phyloP scores from a whole-genome alignment of 257 asterid genomes.

The Galeopsis tetrahit region DNA sequence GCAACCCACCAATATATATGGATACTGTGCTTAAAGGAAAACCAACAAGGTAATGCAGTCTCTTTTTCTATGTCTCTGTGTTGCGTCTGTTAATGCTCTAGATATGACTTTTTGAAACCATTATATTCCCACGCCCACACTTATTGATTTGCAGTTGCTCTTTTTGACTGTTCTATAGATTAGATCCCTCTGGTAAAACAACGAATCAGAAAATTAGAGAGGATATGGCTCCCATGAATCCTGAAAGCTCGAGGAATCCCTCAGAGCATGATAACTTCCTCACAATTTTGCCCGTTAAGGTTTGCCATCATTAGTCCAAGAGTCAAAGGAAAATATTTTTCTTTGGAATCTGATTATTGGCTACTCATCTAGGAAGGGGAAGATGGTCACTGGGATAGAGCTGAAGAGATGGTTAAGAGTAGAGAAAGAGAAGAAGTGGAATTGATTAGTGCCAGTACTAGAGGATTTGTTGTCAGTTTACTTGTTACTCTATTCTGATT shows the following conservation, averaged over 20 bases:
- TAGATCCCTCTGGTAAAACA: conserved; percentile 53
- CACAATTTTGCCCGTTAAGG: conserved; percentile 59
- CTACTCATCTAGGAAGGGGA: conserved; percentile 62
- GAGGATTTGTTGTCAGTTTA: conserved; percentile 88
- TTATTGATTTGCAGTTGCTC: conserved; percentile 13
- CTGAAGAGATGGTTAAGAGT: conserved; percentile 64
- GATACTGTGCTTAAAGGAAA: conserved; percentile 65
- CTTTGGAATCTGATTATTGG: conserved; percentile 39
- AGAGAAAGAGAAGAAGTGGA: conserved; percentile 83
- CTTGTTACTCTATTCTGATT: conserved; percentile 26
- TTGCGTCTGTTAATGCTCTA: conserved; percentile 17
- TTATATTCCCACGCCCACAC: not conserved
- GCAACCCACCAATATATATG: conserved; percentile 37
- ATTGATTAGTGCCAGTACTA: conserved; percentile 75
- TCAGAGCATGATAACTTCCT: conserved; percentile 60
- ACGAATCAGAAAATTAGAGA: conserved; percentile 44
- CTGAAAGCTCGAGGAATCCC: conserved; percentile 47
- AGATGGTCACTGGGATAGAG: conserved; percentile 80
- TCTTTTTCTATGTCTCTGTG: not conserved
- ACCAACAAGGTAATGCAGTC: conserved; percentile 64
- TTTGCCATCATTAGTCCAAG: conserved; percentile 34
- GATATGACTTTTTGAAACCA: not conserved
- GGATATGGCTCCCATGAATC: conserved; percentile 39
- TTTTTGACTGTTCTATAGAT: conserved; percentile 53
- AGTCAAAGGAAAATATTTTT: not conserved